Base-by-base conservation (phyloP, 306 rosid genomes). In the Lathyrus sativus region DNA sequence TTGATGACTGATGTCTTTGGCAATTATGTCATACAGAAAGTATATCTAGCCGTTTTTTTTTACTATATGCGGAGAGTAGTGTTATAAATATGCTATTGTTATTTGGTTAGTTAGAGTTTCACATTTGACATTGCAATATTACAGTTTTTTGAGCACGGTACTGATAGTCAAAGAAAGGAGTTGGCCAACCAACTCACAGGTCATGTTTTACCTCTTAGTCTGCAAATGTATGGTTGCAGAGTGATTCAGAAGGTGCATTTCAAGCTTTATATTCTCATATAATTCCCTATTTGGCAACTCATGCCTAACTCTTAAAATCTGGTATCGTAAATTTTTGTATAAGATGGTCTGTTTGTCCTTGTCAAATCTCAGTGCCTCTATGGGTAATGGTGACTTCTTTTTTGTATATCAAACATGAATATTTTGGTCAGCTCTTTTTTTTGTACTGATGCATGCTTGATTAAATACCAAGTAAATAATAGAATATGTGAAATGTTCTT, bases 201-300 rank as follows among this genome's bases (percentile, higher is more conserved):
- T 58, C 95, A 93, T 74, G 90, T 93, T 81, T 86, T 90, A 81
- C 89, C 95, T 57, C 91, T 93, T 51, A 93, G 99, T 84, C 92
- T 93, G 75, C 97, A 93, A 84, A 93, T 93, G 97, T 93, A 93
- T 80, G 99, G 97, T 54, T 90, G 99, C 87, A 81, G 99, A 78
- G 99, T 90, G 73, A 90, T 93, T 70, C 99, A 93, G 86, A 93
- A 93, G 99, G 99, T 93, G 69, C 78, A 59, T 75, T 62, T 24
- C 60, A 61, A 63, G 65, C 43, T 48, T 60, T 59, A 46, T 63
- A 54, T 35, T 65, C 31, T 67, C 4, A 33, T 55, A 9, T 80
- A 64, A 45, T 63, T 73, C 67, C 70, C 42, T 64, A 57, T 39
- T 29, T 10, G 42, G 35, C 59, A 76, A 56, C 71, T 28, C 50